Evolutionary conservation across 306 rosid species (phyloP).

Genomic region (Datisca glomerata): DNA sequence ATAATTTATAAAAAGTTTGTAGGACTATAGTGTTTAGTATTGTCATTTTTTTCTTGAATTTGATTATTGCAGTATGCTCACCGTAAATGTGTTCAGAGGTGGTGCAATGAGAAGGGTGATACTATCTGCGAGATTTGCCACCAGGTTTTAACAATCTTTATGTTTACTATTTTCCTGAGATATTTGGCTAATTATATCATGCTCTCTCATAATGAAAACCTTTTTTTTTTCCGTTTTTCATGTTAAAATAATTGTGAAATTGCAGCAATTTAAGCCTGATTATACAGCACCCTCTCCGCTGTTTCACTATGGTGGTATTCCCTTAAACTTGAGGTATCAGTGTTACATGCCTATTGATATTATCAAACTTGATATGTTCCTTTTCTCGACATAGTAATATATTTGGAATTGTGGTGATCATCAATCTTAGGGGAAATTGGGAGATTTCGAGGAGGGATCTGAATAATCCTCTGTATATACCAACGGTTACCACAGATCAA

Average conservation of each 20-base stretch:
- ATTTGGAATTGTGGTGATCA: too few relatives aligned
- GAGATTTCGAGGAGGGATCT: slow-evolving; percentile 49
- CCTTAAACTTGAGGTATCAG: slow-evolving; percentile 51
- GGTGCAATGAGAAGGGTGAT: slow-evolving; percentile 91
- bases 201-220: background rate
- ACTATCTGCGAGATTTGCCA: slow-evolving; percentile 79
- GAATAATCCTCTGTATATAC: slow-evolving; percentile 34
- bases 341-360: too few relatives aligned
- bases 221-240: background rate
- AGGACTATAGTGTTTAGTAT: too few relatives aligned
- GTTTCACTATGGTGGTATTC: slow-evolving; percentile 38
- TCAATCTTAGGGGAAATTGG: slow-evolving; percentile 56
- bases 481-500: slow-evolving; percentile 27
- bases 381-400: too few relatives aligned
- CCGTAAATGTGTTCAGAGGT: slow-evolving; percentile 72
- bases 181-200: background rate
- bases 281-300: slow-evolving; percentile 50
- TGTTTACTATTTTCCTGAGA: slow-evolving; percentile 1
- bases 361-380: too few relatives aligned
- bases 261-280: slow-evolving; percentile 53
- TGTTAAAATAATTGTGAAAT: slow-evolving; percentile 3
- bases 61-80: slow-evolving; percentile 88
- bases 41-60: too few relatives aligned
- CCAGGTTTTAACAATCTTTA: slow-evolving; percentile 32
- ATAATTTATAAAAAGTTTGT: background rate